Evolutionary conservation across 192 early-diverging fungal genomes (phyloP).

Genomic region (Podila minutissima): DNA sequence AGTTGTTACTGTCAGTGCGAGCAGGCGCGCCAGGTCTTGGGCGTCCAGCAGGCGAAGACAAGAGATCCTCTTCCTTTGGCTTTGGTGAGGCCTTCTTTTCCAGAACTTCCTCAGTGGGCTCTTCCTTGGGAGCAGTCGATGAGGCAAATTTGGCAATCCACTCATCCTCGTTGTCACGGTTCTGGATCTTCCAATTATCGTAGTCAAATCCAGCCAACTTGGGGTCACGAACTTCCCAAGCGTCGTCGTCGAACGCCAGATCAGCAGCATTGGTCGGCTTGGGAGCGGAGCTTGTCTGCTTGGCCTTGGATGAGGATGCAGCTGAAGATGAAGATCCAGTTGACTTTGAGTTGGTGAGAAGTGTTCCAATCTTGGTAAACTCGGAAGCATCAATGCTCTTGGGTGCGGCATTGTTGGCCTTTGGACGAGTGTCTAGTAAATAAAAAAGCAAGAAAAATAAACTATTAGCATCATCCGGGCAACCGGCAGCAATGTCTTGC

Average conservation of each 20-base stretch:
- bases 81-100: slow-evolving; percentile 28
- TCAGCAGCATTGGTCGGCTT: slow-evolving; percentile 33
- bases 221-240: slow-evolving; percentile 58
- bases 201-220: slow-evolving; percentile 39
- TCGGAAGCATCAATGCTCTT: slow-evolving; percentile 60
- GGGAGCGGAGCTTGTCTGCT: slow-evolving; percentile 43
- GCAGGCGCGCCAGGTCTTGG: slow-evolving; percentile 42
- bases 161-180: slow-evolving; percentile 50
- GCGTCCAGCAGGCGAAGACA: slow-evolving; percentile 36
- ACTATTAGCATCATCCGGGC: slow-evolving; percentile 3
- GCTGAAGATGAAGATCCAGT: slow-evolving; percentile 16
- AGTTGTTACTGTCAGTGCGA: slow-evolving; percentile 44
- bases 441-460: slow-evolving; percentile 13
- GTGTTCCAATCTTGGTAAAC: slow-evolving; percentile 55
- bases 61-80: slow-evolving; percentile 17
- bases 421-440: slow-evolving; percentile 55
- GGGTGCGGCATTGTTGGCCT: slow-evolving; percentile 57
- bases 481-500: not conserved
- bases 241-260: slow-evolving; percentile 63
- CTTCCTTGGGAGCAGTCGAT: slow-evolving; percentile 17
- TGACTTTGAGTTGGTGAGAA: slow-evolving; percentile 19
- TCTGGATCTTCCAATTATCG: slow-evolving; percentile 54
- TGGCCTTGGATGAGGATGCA: slow-evolving; percentile 24
- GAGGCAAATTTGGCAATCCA: slow-evolving; percentile 33
- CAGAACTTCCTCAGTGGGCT: slow-evolving; percentile 20